Base-by-base conservation (phyloP, 2,329 filamentous ascomycete genomes). In the Beauveria rudraprayagi region DNA sequence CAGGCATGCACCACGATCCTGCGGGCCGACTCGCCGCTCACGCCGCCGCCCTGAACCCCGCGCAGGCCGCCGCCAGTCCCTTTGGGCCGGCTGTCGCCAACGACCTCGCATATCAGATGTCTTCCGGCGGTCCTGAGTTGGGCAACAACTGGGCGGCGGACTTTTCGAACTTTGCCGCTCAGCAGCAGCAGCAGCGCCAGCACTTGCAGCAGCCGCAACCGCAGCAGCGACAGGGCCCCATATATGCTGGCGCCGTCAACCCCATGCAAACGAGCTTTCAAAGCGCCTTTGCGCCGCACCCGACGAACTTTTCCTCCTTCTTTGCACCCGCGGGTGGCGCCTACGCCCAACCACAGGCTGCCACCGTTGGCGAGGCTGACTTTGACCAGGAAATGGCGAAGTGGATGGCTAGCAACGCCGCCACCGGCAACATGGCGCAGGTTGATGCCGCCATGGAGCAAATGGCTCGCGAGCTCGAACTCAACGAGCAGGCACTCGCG, bases 381-480 rank as follows among this genome's bases (percentile, higher is more conserved):
- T 77, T 78, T 40, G 71, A 76, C 54, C 64, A 71, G 43, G 75
- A 78, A 47, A 75, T 78, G 71, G 69, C 70, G 6, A 68, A 67
- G 26, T 78, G 76, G 76, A 75, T 78, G 71, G 69, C 72, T 0
- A 67, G 60, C 16, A 72, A 78, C 48, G 69, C 71, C 22, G 62
- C 62, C 3, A 65, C 65, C 9, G 67, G 66, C 6, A 63, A 70
- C 46, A 76, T 77, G 70, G 67, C 71, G 26, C 69, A 76, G 37
- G 74, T 78, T 3, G 75, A 77, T 55, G 74, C 74, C 22, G 72
- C 73, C 58, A 77, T 78, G 73, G 75, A 77, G 41, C 70, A 75
- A 60, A 71, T 78, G 65, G 76, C 76, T 6, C 70, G 69, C 14
- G 75, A 78, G 60, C 66, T 78, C 9, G 74, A 76, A 46, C 68